Conservation (phyloP, 1,284 basidiomycete species). For the Leccinum subspadiceum region DNA sequence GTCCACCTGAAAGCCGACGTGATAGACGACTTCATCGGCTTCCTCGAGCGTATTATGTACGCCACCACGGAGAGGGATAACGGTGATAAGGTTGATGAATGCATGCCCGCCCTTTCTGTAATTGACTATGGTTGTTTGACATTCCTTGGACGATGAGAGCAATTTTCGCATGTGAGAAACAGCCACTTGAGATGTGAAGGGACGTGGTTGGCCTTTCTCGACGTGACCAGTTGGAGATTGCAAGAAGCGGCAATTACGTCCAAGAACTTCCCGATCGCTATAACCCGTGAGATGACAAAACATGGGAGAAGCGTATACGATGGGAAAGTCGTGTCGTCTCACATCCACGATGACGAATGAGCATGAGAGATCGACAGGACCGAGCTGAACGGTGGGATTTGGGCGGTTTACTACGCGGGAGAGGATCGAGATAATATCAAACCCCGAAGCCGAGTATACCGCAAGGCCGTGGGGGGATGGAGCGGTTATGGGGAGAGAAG, state of each 20-base stretch:
- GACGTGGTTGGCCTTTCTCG: constrained; percentile 61
- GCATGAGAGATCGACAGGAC: constrained; percentile 90
- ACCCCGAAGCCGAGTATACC: constrained; percentile 87
- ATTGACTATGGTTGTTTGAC: constrained; percentile 85
- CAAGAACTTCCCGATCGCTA: constrained; percentile 73
- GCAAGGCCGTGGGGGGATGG: constrained; percentile 39
- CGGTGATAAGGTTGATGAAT: constrained; percentile 84
- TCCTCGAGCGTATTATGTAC: constrained; percentile 48
- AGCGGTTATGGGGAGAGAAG: constrained; percentile 5
- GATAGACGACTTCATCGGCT: constrained; percentile 69
- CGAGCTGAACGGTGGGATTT: constrained; percentile 76
- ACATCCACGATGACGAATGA: constrained; percentile 88
- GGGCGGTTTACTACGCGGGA: constrained; percentile 74
- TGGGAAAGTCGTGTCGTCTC: constrained; percentile 76
- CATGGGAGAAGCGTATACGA: constrained; percentile 83
- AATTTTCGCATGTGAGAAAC: constrained; percentile 69
- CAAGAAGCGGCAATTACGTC: constrained; percentile 87
- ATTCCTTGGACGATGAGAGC: constrained; percentile 76
- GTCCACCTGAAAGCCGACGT: constrained; percentile 93
- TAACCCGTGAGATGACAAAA: constrained; percentile 88
- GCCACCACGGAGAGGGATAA: constrained; percentile 78
- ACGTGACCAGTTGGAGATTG: constrained; percentile 74
- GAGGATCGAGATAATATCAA: constrained; percentile 85
- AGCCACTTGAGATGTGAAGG: constrained; percentile 67
- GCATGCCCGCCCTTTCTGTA: constrained; percentile 84